Evolutionary conservation across 2,329 filamentous ascomycete genomes (phyloP).

Genomic region (Xylariaceae sp.): DNA sequence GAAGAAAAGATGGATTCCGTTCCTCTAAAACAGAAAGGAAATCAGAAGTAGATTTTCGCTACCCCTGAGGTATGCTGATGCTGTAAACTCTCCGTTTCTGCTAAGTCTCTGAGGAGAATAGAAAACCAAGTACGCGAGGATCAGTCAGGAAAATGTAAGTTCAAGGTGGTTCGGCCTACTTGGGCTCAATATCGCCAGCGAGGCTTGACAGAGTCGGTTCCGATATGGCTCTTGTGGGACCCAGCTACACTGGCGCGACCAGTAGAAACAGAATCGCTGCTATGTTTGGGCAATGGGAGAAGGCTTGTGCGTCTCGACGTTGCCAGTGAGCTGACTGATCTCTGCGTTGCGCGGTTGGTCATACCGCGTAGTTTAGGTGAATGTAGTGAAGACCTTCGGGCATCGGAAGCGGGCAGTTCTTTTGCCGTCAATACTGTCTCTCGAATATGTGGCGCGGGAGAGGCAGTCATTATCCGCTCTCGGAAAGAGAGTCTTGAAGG

Average conservation of each 20-base stretch:
- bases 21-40: not conserved
- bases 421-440: constrained; percentile 40
- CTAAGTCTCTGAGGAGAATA: not conserved
- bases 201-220: constrained; percentile 40
- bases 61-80: constrained; percentile 13
- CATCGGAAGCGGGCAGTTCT: constrained; percentile 34
- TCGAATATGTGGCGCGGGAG: constrained; percentile 45
- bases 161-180: constrained; percentile 1
- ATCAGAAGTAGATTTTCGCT: constrained; percentile 4
- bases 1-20: not conserved
- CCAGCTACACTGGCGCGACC: constrained; percentile 19
- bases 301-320: constrained; percentile 47
- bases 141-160: constrained; percentile 1
- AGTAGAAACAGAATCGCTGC: constrained; percentile 3
- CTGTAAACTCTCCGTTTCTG: constrained; percentile 7
- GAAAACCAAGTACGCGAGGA: not conserved
- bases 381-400: constrained; percentile 50
- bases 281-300: constrained; percentile 44
- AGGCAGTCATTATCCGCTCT: constrained; percentile 43
- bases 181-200: constrained; percentile 42
- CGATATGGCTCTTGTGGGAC: constrained; percentile 31
- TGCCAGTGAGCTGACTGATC: constrained; percentile 55
- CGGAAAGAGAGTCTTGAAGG: constrained; percentile 48
- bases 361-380: constrained; percentile 37
- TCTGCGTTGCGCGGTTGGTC: constrained; percentile 31